Evolutionary conservation across 1,284 basidiomycete species (phyloP).

Genomic region (Sphagnurus paluster): DNA sequence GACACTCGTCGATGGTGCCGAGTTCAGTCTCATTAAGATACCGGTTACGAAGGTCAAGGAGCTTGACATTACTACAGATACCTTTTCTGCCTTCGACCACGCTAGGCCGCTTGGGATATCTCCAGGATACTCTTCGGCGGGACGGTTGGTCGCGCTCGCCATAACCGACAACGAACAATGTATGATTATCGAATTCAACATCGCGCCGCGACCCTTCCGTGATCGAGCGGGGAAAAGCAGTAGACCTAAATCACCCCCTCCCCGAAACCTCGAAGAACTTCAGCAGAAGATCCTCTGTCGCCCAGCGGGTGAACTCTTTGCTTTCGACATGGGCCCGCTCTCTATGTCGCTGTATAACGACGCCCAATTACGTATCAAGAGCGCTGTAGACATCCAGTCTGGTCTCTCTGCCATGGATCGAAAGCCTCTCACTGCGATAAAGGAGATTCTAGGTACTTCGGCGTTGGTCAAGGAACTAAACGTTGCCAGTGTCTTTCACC

Average conservation of each 20-base stretch:
- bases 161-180: conserved; percentile 34
- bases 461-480: conserved; percentile 39
- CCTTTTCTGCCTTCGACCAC: conserved; percentile 21
- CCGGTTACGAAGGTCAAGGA: conserved; percentile 23
- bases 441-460: conserved; percentile 39
- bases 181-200: conserved; percentile 33
- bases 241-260: conserved; percentile 1
- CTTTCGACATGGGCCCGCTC: conserved; percentile 43
- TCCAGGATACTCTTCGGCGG: conserved; percentile 34
- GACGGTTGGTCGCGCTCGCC: conserved; percentile 34
- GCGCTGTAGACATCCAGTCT: conserved; percentile 60
- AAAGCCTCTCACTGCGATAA: conserved; percentile 43
- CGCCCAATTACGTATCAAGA: conserved; percentile 34
- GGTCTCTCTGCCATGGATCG: conserved; percentile 35
- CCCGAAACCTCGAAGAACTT: conserved; percentile 18
- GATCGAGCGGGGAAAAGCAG: conserved; percentile 9
- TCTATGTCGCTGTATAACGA: conserved; percentile 40
- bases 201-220: conserved; percentile 2
- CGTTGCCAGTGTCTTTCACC: conserved; percentile 39
- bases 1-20: conserved; percentile 20
- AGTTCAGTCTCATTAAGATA: conserved; percentile 20
- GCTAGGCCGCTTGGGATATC: conserved; percentile 36
- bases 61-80: conserved; percentile 17
- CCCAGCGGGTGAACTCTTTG: conserved; percentile 29
- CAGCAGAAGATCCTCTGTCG: conserved; percentile 30